Evolutionary conservation across 345 rosid genomes (phyloP).

Genomic region (Salix purpurea): DNA sequence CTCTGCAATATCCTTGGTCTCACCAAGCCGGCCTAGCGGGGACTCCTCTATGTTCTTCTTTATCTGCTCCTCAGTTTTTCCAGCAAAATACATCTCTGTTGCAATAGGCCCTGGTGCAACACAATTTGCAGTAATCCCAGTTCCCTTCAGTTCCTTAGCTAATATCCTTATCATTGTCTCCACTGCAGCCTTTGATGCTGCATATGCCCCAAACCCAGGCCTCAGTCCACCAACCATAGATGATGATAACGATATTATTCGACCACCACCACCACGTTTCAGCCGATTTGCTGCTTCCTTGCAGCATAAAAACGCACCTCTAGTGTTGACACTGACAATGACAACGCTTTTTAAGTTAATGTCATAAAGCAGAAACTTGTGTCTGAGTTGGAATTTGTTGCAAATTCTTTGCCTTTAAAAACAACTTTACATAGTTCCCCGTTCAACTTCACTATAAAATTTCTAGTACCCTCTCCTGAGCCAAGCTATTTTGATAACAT

Average conservation of each 20-base stretch:
- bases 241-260: slow-evolving; percentile 25
- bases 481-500: no score
- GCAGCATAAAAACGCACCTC: slow-evolving; percentile 39
- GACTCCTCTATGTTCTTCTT: slow-evolving; percentile 10
- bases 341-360: background rate
- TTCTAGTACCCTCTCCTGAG: no score
- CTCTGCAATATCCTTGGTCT: slow-evolving; percentile 24
- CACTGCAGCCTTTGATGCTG: slow-evolving; percentile 39
- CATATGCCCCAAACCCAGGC: slow-evolving; percentile 24
- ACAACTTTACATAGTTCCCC: no score
- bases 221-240: slow-evolving; percentile 18
- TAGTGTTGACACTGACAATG: slow-evolving; percentile 21
- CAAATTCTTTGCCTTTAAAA: no score
- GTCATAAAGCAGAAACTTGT: no score
- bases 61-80: slow-evolving; percentile 22
- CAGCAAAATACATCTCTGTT: slow-evolving; percentile 31
- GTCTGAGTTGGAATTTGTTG: no score
- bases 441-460: no score
- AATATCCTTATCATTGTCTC: slow-evolving; percentile 34
- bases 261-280: slow-evolving; percentile 27
- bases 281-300: slow-evolving; percentile 28
- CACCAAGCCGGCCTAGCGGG: slow-evolving; percentile 27
- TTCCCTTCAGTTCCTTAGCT: slow-evolving; percentile 38
- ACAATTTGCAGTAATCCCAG: slow-evolving; percentile 36
- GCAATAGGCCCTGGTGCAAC: slow-evolving; percentile 40